These are phyloP conservation scores for Penicillium paradoxum DNA, from an alignment of 495 filamentous ascomycete genomes.

Conservation along the genomic window DNA sequence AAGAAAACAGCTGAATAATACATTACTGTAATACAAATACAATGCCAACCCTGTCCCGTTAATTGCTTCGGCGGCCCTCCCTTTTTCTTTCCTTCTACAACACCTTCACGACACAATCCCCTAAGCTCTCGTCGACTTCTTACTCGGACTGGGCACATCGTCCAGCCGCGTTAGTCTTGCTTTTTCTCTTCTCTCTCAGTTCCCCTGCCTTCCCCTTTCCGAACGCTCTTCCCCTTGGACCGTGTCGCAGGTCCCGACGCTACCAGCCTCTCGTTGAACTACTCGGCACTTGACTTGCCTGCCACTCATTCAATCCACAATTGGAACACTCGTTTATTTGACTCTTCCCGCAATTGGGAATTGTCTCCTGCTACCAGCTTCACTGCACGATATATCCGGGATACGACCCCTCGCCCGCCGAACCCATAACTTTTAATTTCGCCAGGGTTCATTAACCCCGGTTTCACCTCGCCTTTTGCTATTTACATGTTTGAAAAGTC, in stretches of 20 bases:
- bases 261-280: constrained; percentile 31
- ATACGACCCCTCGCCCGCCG: constrained; percentile 15
- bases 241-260: constrained; percentile 38
- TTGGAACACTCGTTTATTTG: constrained; percentile 7
- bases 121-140: constrained; percentile 9
- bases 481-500: constrained; percentile 39
- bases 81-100: constrained; percentile 12
- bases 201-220: constrained; percentile 5
- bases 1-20: not conserved
- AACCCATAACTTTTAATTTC: constrained; percentile 8
- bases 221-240: constrained; percentile 12
- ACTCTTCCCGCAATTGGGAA: not conserved
- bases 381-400: constrained; percentile 11
- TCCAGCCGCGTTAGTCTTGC: constrained; percentile 25
- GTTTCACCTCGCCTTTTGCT: constrained; percentile 5
- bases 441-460: not conserved
- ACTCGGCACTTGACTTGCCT: constrained; percentile 25
- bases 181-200: constrained; percentile 4
- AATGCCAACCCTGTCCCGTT: not conserved
- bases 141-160: constrained; percentile 23
- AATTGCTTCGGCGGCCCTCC: constrained; percentile 15
- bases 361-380: constrained; percentile 4
- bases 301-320: constrained; percentile 19
- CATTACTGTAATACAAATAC: constrained; percentile 18
- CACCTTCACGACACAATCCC: constrained; percentile 10